phyloP scores from a whole-genome alignment of 2,329 filamentous ascomycete species.

The Penicillium griseofulvum region DNA sequence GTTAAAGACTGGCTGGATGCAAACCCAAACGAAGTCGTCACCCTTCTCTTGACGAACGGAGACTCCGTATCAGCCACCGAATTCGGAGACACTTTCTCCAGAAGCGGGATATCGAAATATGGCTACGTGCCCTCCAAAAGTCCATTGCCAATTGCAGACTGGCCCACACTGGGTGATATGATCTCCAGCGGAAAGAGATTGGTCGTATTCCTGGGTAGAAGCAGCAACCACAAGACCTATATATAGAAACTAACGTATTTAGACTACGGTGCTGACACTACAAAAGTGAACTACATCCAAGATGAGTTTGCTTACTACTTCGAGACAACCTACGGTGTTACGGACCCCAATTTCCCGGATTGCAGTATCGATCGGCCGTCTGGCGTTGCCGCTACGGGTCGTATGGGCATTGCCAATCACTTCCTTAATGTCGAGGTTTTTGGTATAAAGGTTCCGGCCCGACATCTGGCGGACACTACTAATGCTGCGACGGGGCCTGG shows the following conservation, averaged over 20 bases:
- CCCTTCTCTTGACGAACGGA: constrained; percentile 61
- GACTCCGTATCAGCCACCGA: constrained; percentile 43
- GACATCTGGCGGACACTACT: constrained; percentile 38
- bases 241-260: background rate
- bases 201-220: constrained; percentile 44
- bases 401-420: constrained; percentile 52
- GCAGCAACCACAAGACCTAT: background rate
- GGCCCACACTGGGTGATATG: constrained; percentile 45
- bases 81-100: constrained; percentile 35
- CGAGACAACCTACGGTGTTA: constrained; percentile 47
- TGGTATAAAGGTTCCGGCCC: constrained; percentile 45
- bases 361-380: constrained; percentile 47
- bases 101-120: constrained; percentile 34
- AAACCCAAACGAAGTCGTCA: constrained; percentile 61
- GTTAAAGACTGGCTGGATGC: constrained; percentile 60
- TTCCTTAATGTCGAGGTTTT: constrained; percentile 46
- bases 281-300: constrained; percentile 42
- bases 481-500: constrained; percentile 44
- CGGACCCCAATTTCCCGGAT: constrained; percentile 39
- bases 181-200: constrained; percentile 44
- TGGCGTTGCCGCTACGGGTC: constrained; percentile 36
- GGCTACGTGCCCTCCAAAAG: constrained; percentile 37
- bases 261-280: constrained; percentile 44
- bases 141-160: constrained; percentile 36
- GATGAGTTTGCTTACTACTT: constrained; percentile 47